Conservation (phyloP, 805 yeast genomes). For the Isabelozyma rhagii region DNA sequence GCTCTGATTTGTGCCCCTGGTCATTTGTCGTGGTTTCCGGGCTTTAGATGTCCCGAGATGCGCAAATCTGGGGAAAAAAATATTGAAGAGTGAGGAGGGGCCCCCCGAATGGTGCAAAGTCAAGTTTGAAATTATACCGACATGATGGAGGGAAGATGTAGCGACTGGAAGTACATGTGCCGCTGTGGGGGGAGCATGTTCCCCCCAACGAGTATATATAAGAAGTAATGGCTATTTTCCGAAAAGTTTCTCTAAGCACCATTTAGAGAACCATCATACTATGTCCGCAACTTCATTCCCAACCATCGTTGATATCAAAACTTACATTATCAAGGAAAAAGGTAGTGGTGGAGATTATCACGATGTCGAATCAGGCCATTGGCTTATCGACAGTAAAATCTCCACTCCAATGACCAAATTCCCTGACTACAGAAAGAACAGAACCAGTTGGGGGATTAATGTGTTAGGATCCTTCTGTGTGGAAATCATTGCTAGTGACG, state of each 20-base stretch:
- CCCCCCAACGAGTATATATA: neutral
- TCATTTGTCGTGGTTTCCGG: neutral
- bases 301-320: conserved; percentile 39
- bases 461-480: conserved; percentile 50
- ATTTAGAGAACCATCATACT: neutral
- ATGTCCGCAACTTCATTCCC: conserved; percentile 36
- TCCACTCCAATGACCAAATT: conserved; percentile 50
- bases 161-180: neutral
- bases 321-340: conserved; percentile 40
- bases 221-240: neutral
- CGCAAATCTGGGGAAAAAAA: neutral
- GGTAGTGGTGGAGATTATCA: conserved; percentile 54
- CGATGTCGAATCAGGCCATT: conserved; percentile 46
- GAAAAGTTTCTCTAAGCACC: neutral
- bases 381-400: conserved; percentile 46
- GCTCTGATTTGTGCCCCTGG: too few species aligned
- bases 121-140: neutral
- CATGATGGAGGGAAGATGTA: neutral
- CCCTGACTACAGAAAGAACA: conserved; percentile 41
- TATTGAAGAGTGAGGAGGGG: neutral
- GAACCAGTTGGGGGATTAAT: conserved; percentile 50
- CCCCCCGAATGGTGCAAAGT: neutral
- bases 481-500: conserved; percentile 46
- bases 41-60: neutral
- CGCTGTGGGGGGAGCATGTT: neutral